phyloP scores from a whole-genome alignment of 73 alveolate species.

The Paramecium primaurelia region DNA sequence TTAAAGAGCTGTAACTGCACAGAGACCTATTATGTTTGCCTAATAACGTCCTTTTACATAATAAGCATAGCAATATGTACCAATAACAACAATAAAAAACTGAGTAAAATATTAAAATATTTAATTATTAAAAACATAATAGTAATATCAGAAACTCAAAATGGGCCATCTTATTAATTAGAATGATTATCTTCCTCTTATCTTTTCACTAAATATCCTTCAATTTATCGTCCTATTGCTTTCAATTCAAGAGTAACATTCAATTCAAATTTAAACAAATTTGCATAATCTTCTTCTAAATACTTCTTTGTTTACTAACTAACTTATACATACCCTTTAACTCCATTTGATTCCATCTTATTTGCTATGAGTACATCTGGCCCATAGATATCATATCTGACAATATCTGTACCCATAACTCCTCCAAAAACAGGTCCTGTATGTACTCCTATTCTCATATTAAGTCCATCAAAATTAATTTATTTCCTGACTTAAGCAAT shows the following conservation, averaged over 20 bases:
- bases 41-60: not conserved
- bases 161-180: not conserved
- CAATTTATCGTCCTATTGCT: not conserved
- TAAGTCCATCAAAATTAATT: constrained; percentile 37
- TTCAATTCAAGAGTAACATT: constrained; percentile 26
- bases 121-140: not conserved
- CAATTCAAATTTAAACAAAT: not conserved
- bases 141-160: not conserved
- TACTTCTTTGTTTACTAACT: not conserved
- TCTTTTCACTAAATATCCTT: not conserved
- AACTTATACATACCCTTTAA: constrained; percentile 27
- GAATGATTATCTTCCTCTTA: not conserved
- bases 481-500: constrained; percentile 30
- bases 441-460: constrained; percentile 61
- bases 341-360: constrained; percentile 60
- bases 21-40: not conserved
- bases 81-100: not conserved
- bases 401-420: constrained; percentile 59
- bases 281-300: not conserved
- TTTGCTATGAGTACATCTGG: constrained; percentile 51
- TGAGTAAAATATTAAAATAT: not conserved
- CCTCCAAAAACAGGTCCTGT: constrained; percentile 60
- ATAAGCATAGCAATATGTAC: not conserved
- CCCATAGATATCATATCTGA: constrained; percentile 59
- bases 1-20: not conserved